phyloP scores from a whole-genome alignment of 1,284 basidiomycete species.

The Ustilago cynodontis region DNA sequence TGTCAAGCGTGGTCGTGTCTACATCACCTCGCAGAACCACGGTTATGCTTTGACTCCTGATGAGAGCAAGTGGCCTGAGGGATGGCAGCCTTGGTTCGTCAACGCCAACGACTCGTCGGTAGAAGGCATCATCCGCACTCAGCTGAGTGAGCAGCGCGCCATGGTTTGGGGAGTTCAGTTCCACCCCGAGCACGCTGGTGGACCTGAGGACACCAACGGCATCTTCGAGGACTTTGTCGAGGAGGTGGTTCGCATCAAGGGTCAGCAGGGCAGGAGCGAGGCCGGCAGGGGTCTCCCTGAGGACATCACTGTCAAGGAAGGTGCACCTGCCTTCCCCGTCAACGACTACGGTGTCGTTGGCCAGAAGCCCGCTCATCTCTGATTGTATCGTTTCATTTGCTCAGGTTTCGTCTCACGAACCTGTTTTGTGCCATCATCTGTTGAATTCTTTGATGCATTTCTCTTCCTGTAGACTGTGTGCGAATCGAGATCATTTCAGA shows the following conservation, averaged over 20 bases:
- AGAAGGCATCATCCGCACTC: constrained; percentile 65
- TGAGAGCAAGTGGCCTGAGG: constrained; percentile 65
- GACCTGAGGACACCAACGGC: constrained; percentile 67
- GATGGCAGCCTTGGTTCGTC: constrained; percentile 68
- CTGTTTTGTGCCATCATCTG: constrained; percentile 4
- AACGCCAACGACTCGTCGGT: constrained; percentile 69
- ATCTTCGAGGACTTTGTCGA: constrained; percentile 68
- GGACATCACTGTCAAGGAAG: constrained; percentile 25
- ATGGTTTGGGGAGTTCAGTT: constrained; percentile 69
- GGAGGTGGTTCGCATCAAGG: constrained; percentile 62
- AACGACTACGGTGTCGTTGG: constrained; percentile 45
- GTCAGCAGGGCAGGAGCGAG: constrained; percentile 31
- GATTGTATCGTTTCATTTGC: neutral
- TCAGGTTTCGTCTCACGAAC: neutral
- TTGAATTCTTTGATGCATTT: constrained; percentile 11
- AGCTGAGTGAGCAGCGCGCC: constrained; percentile 43
- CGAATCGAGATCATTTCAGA: constrained; percentile 9
- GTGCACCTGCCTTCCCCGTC: constrained; percentile 44
- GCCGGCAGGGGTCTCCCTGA: constrained; percentile 43
- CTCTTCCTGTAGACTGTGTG: neutral
- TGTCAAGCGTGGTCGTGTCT: constrained; percentile 93
- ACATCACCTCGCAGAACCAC: constrained; percentile 84
- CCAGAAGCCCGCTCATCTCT: constrained; percentile 40
- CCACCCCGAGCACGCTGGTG: constrained; percentile 69
- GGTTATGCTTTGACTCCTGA: constrained; percentile 58